Base-by-base conservation (phyloP, 2,329 filamentous ascomycete species). In the Fusarium sterilihyphosum region DNA sequence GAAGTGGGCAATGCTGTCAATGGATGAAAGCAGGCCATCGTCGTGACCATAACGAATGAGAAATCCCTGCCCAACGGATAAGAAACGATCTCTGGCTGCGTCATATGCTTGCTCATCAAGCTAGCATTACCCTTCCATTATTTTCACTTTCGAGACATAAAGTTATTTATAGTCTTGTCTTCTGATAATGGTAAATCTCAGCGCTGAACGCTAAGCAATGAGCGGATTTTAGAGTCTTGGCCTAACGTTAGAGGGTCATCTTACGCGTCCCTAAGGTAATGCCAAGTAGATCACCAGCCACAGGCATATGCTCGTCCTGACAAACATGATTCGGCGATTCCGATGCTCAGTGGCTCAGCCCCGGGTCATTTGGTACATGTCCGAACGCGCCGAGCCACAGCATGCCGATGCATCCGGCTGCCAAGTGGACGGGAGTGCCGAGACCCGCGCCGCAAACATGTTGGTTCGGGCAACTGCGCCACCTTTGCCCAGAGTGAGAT, bases 401-500 rank as follows among this genome's bases (percentile, higher is more conserved):
- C 17, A 37, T 71, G 70, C 73, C 73, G 73, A 73, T 66, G 59
- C 65, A 73, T 73, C 73, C 73, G 73, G 59, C 41, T 44, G 73
- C 73, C 73, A 75, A 75, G 70, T 75, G n/a, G 9, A 17, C 64
- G 46, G 47, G 24, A 69, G 38, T 62, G 64, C 72, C 68, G 72
- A 75, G 49, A 53, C 29, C 68, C 70, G 58, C 57, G 56, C 44
- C 29, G 66, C 56, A 44, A 60, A 50, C 40, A 47, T 29, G n/a
- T 40, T 43, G 53, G 26, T 35, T 35, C 14, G 17, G 37, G 49
- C n/a, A 49, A 57, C 61, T 75, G 72, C 65, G 72, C 72, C 72
- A 75, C 71, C 31, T 58, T 57, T 46, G 46, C 53, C 70, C 26
- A 68, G 61, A 49, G 20, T 46, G 40, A 62, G 65, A 75, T 75